These are phyloP conservation scores for Daedalea quercina DNA, from an alignment of 768 basidiomycete genomes.

Conservation along the genomic window DNA sequence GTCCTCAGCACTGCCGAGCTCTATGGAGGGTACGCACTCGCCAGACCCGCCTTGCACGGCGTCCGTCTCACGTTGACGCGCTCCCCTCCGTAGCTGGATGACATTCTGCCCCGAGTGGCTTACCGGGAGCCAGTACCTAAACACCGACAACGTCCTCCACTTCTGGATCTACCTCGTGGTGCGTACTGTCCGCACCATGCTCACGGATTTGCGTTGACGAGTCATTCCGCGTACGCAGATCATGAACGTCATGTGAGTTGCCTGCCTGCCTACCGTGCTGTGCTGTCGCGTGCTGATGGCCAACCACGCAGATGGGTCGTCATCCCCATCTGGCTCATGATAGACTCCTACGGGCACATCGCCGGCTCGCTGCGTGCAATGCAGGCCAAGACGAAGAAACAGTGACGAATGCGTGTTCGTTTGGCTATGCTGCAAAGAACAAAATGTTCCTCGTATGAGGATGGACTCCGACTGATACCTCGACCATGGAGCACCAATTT, in stretches of 20 bases:
- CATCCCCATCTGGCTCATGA: slow-evolving; percentile 71
- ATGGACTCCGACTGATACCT: too few relatives aligned
- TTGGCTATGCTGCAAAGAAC: too few relatives aligned
- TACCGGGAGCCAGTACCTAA: slow-evolving; percentile 62
- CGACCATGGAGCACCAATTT: too few relatives aligned
- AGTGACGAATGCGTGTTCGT: too few relatives aligned
- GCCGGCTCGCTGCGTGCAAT: slow-evolving; percentile 45
- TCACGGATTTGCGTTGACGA: background rate
- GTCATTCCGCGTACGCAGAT: slow-evolving; percentile 36
- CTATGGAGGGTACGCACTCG: slow-evolving; percentile 53
- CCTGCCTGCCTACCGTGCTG: background rate
- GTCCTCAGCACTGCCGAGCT: slow-evolving; percentile 71
- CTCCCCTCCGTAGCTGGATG: slow-evolving; percentile 51
- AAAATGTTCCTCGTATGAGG: too few relatives aligned
- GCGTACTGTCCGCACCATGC: slow-evolving; percentile 23
- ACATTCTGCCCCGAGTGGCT: slow-evolving; percentile 88
- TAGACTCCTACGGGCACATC: slow-evolving; percentile 70
- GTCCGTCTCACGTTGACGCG: background rate
- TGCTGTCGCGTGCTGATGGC: slow-evolving; percentile 1
- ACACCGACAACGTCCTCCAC: slow-evolving; percentile 62
- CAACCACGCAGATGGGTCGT: slow-evolving; percentile 64
- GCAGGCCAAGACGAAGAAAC: slow-evolving; percentile 8
- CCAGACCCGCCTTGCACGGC: background rate
- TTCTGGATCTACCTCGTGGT: slow-evolving; percentile 82
- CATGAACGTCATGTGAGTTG: slow-evolving; percentile 71